Evolutionary conservation across 2,329 filamentous ascomycete species (phyloP).

Genomic region (Paraphaeosphaeria minitans): DNA sequence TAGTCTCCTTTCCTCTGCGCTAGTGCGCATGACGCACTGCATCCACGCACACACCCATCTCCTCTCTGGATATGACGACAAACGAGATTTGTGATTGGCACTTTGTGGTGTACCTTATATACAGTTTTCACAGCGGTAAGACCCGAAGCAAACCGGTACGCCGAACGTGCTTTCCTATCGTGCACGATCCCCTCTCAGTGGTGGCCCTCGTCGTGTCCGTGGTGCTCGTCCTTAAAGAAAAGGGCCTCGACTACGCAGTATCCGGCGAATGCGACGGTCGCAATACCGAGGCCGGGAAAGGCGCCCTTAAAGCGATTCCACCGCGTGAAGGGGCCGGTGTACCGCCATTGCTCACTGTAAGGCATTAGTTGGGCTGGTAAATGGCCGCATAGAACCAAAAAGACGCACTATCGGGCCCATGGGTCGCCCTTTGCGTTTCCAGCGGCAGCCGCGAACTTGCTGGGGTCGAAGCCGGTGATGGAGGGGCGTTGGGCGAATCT

Average conservation of each 20-base stretch:
- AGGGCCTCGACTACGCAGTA: constrained; percentile 92
- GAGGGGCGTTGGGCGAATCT: constrained; percentile 66
- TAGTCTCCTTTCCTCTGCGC: too few relatives aligned
- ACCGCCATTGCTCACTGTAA: constrained; percentile 89
- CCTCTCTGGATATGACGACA: background rate
- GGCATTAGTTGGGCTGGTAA: constrained; percentile 22
- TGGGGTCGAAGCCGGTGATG: constrained; percentile 91
- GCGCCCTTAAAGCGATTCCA: constrained; percentile 85
- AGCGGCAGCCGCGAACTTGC: constrained; percentile 75
- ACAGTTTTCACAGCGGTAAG: constrained; percentile 36
- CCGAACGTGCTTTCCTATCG: constrained; percentile 29
- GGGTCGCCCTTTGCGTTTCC: constrained; percentile 65
- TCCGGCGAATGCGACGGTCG: constrained; percentile 83
- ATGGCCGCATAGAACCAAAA: constrained; percentile 3
- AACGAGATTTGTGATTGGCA: constrained; percentile 13
- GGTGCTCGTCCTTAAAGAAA: constrained; percentile 71
- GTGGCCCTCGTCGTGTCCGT: constrained; percentile 34
- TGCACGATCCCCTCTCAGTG: constrained; percentile 18
- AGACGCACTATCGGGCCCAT: constrained; percentile 65
- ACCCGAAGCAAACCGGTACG: constrained; percentile 38
- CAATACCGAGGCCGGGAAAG: constrained; percentile 92
- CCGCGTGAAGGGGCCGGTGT: constrained; percentile 84
- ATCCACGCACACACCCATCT: too few relatives aligned
- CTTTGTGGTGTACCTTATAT: constrained; percentile 42
- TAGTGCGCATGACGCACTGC: too few relatives aligned